phyloP scores from a whole-genome alignment of 768 basidiomycete genomes.

The Collybia nuda region DNA sequence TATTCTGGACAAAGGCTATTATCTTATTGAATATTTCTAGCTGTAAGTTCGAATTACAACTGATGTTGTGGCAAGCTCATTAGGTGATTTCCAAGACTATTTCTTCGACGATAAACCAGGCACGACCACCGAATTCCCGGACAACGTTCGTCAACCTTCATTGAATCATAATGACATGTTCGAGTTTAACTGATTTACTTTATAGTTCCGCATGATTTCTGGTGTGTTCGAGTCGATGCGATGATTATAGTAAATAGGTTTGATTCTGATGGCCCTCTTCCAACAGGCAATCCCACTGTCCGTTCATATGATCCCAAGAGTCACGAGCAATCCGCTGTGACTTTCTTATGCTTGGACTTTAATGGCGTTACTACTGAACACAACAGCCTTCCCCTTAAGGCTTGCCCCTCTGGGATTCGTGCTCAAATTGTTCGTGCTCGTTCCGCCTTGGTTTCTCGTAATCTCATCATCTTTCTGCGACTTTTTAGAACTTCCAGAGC shows the following conservation, averaged over 20 bases:
- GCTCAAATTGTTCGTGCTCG: conserved; percentile 34
- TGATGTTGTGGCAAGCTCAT: not conserved
- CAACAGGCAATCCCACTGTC: conserved; percentile 39
- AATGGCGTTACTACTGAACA: conserved; percentile 35
- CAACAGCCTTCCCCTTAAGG: conserved; percentile 35
- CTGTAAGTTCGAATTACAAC: conserved; percentile 22
- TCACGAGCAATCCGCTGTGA: conserved; percentile 48
- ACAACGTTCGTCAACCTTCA: conserved; percentile 38
- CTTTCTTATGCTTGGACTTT: conserved; percentile 49
- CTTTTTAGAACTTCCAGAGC: conserved; percentile 47
- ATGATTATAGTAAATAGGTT: not conserved
- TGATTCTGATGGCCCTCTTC: not conserved
- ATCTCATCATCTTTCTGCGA: not conserved
- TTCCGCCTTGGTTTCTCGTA: not conserved
- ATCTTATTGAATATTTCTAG: conserved; percentile 15
- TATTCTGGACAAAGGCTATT: not conserved
- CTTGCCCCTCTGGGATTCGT: conserved; percentile 48
- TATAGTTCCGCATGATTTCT: conserved; percentile 52
- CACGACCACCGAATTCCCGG: conserved; percentile 51
- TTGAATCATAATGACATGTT: conserved; percentile 1
- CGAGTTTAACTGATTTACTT: conserved; percentile 4
- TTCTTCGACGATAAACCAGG: conserved; percentile 45
- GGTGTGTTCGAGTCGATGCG: conserved; percentile 30
- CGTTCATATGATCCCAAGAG: conserved; percentile 46
- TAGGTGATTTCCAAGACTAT: conserved; percentile 35